phyloP scores from a whole-genome alignment of 768 basidiomycete genomes.

The Podaxis sp. region DNA sequence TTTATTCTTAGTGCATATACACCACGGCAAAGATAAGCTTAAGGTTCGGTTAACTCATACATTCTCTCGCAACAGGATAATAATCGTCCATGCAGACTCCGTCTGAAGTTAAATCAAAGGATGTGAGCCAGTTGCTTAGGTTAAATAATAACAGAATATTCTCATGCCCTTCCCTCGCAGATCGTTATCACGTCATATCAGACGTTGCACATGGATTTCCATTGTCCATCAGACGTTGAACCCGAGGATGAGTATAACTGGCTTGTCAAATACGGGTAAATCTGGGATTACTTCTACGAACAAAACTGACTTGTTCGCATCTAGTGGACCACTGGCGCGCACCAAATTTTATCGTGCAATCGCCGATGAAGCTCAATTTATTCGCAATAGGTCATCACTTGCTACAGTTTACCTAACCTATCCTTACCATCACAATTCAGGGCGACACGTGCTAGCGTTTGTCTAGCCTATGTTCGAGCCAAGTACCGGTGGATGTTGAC shows the following conservation, averaged over 20 bases:
- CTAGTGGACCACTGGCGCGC: slow-evolving; percentile 59
- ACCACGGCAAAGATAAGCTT: slow-evolving; percentile 71
- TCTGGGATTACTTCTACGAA: not conserved
- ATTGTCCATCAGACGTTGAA: slow-evolving; percentile 47
- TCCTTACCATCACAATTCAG: slow-evolving; percentile 26
- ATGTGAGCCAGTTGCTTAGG: slow-evolving; percentile 35
- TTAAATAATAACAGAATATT: not conserved
- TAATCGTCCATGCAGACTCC: slow-evolving; percentile 30
- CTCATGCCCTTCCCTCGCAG: slow-evolving; percentile 28
- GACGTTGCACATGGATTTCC: slow-evolving; percentile 62
- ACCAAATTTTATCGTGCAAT: slow-evolving; percentile 69
- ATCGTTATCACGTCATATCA: slow-evolving; percentile 79
- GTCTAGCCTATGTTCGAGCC: slow-evolving; percentile 57
- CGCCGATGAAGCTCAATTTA: slow-evolving; percentile 80
- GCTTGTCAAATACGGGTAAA: slow-evolving; percentile 50
- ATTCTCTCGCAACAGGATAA: not conserved
- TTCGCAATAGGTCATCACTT: slow-evolving; percentile 54
- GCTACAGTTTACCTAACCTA: not conserved
- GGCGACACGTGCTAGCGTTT: slow-evolving; percentile 56
- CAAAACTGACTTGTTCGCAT: not conserved
- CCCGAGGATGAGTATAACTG: slow-evolving; percentile 47
- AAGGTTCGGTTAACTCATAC: slow-evolving; percentile 32
- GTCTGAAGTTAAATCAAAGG: slow-evolving; percentile 49
- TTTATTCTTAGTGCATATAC: slow-evolving; percentile 61
- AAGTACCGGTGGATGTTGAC: slow-evolving; percentile 80